Base-by-base conservation (phyloP, 2,329 filamentous ascomycete species). In the Aspergillus quadrilineatus region DNA sequence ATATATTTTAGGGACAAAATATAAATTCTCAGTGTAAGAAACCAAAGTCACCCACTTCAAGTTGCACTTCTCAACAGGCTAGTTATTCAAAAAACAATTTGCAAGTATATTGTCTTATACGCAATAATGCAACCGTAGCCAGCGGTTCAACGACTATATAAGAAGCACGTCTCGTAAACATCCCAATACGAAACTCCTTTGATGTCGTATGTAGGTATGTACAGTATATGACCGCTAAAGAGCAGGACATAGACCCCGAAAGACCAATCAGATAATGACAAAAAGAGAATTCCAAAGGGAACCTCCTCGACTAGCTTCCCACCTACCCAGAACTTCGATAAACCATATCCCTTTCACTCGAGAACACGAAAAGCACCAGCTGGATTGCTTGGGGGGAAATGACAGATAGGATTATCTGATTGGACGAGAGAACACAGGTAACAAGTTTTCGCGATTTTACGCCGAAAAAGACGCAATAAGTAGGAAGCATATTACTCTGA, bases 401-500 rank as follows among this genome's bases (percentile, higher is more conserved):
- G 17, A 52, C 4, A 36, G n/a, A 22, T 1, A 14, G 8, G 9
- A 48, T 26, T 36, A 30, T 37, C 9, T 4, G 32, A 29, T 36
- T 22, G 6, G 10, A 28, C 8, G 6, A 29, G 6, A 14, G 10
- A 49, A 17, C 3, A 15, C 29, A 49, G 10, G 17, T 50, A 15
- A 49, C 15, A 12, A 22, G 22, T 22, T 22, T 22, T 22, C 22
- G 22, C 22, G 8, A 28, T 48, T 30, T 10, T 12, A 30, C 9
- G 43, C n/a, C 44, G 45, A n/a, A 39, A 17, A 34, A 10, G 29
- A 42, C 10, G 10, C 15, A 41, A 45, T 46, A 39, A 28, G 10
- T 28, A 55, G 26, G 39, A 12, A 45, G 32, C 9, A 15, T 37
- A 14, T 59, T 56, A 65, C 28, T 50, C 56, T n/a, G 64, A 65